Evolutionary conservation across 2,329 filamentous ascomycete genomes (phyloP).

Genomic region (Alternaria alternata): DNA sequence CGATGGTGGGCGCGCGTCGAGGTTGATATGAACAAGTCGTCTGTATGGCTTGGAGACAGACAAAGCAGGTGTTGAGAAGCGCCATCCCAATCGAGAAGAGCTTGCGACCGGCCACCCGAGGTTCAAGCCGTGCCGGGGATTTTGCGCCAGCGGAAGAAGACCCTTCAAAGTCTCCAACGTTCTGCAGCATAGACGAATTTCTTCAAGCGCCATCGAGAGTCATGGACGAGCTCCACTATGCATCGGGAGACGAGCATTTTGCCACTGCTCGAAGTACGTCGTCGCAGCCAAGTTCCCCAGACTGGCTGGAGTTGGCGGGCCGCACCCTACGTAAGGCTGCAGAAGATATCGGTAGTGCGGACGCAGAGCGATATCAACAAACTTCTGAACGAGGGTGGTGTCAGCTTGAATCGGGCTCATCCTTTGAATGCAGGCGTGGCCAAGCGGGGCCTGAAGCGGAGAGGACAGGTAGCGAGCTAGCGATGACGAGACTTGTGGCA

Average conservation of each 20-base stretch:
- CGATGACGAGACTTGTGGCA: conserved; percentile 32
- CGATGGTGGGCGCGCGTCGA: background rate
- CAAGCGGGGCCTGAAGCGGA: conserved; percentile 23
- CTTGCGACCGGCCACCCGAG: conserved; percentile 16
- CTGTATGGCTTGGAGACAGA: conserved; percentile 22
- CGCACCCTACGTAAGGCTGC: conserved; percentile 24
- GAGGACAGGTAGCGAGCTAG: conserved; percentile 23
- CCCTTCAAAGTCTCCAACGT: conserved; percentile 8
- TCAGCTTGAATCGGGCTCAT: background rate
- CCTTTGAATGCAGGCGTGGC: conserved; percentile 2
- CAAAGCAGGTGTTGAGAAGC: conserved; percentile 34
- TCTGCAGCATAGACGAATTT: conserved; percentile 11
- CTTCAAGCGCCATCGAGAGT: conserved; percentile 6
- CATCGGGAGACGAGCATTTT: conserved; percentile 10
- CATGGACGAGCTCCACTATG: conserved; percentile 3
- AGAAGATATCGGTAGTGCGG: conserved; percentile 14
- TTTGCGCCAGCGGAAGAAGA: conserved; percentile 9
- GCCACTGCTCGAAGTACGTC: conserved; percentile 10
- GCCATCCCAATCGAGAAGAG: conserved; percentile 23
- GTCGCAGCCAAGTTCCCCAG: background rate
- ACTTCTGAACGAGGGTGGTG: conserved; percentile 1
- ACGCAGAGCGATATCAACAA: conserved; percentile 25
- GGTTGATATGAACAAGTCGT: conserved; percentile 16
- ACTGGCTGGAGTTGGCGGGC: background rate
- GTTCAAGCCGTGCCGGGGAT: conserved; percentile 8